Evolutionary conservation across 2,329 filamentous ascomycete genomes (phyloP).

Genomic region (Trichophyton verrucosum): DNA sequence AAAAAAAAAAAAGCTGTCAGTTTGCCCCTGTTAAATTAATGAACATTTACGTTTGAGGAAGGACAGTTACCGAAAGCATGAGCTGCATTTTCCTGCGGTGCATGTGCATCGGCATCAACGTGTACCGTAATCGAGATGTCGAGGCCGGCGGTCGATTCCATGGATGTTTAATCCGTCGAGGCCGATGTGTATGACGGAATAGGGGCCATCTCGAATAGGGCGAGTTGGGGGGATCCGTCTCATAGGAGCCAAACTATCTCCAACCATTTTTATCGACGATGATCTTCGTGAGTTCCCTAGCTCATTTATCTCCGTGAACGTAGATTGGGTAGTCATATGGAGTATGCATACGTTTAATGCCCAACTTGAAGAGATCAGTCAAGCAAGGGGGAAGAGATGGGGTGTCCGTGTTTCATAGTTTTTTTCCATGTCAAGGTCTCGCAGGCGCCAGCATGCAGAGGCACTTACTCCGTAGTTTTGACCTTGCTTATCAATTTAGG

Average conservation of each 20-base stretch:
- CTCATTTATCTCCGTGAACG: background rate
- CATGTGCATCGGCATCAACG: background rate
- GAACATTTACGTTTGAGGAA: background rate
- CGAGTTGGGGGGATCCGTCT: background rate
- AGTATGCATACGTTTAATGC: background rate
- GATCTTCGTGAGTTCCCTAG: background rate
- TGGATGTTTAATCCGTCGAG: background rate
- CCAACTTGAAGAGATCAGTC: background rate
- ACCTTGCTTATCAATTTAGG: background rate
- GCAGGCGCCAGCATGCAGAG: background rate
- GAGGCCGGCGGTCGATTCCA: background rate
- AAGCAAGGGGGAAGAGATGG: background rate
- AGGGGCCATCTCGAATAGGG: background rate
- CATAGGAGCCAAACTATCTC: background rate
- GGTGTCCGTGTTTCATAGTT: background rate
- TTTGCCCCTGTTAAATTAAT: constrained; percentile 1
- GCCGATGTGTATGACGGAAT: background rate
- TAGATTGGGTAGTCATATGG: background rate
- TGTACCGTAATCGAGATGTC: background rate
- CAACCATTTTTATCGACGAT: background rate
- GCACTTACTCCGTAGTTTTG: background rate
- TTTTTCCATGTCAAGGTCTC: background rate
- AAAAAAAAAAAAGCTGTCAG: background rate
- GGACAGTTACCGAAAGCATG: background rate
- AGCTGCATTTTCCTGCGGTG: background rate